phyloP scores from a whole-genome alignment of 352 stramenopile species.

The Elongisporangium senticosum region DNA sequence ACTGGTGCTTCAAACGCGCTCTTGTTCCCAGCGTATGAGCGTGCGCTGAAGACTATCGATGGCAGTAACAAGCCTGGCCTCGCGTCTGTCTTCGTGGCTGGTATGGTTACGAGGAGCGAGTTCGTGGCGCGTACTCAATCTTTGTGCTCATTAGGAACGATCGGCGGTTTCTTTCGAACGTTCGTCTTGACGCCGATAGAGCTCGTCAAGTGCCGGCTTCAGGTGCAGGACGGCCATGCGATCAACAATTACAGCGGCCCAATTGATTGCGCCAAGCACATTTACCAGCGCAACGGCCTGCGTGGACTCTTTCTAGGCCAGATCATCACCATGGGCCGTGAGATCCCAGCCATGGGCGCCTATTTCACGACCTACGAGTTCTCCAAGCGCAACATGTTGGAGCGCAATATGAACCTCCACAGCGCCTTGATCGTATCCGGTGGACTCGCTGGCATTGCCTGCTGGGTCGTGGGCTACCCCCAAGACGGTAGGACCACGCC shows the following conservation, averaged over 20 bases:
- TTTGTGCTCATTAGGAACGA: neutral
- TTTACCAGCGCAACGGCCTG: conserved; percentile 55
- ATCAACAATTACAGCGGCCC: conserved; percentile 57
- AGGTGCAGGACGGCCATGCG: conserved; percentile 69
- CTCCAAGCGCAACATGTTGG: conserved; percentile 67
- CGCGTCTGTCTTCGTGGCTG: conserved; percentile 62
- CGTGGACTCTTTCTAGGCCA: conserved; percentile 72
- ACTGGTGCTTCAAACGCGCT: conserved; percentile 81
- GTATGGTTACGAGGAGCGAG: conserved; percentile 18
- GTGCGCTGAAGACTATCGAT: conserved; percentile 57
- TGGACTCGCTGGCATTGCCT: conserved; percentile 66
- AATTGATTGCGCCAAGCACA: conserved; percentile 70
- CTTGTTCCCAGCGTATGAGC: conserved; percentile 82
- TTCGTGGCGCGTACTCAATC: neutral
- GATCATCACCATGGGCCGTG: conserved; percentile 60
- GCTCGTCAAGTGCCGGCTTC: conserved; percentile 79
- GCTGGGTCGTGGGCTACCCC: conserved; percentile 77
- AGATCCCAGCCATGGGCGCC: conserved; percentile 73
- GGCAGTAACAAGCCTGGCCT: conserved; percentile 47
- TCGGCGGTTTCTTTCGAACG: conserved; percentile 72
- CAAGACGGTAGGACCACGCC: conserved; percentile 48
- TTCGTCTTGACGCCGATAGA: conserved; percentile 69
- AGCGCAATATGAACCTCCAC: conserved; percentile 41
- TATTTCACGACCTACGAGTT: conserved; percentile 85
- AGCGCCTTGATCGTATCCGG: conserved; percentile 76